These are phyloP conservation scores for Alternaria longipes DNA, from an alignment of 2,329 filamentous ascomycete species.

Conservation along the genomic window DNA sequence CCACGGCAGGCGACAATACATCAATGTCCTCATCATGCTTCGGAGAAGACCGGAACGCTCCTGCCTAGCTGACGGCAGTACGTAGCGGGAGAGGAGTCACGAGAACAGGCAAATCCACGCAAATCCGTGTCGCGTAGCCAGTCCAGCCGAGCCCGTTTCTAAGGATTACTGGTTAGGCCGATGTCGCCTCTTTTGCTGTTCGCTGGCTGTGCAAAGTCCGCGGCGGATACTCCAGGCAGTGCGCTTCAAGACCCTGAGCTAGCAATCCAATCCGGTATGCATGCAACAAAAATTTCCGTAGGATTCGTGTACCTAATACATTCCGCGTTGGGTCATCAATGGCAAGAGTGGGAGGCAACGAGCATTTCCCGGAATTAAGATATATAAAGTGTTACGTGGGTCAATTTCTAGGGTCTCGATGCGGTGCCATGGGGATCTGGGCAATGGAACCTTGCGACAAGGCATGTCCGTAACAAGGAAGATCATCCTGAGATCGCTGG, in stretches of 20 bases:
- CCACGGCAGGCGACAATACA: conserved; percentile 16
- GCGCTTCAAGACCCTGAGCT: conserved; percentile 14
- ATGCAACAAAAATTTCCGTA: conserved; percentile 10
- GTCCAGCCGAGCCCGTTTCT: conserved; percentile 12
- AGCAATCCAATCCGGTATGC: conserved; percentile 22
- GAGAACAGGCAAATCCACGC: conserved; percentile 38
- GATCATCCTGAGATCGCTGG: conserved; percentile 1
- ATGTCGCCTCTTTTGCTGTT: conserved; percentile 43
- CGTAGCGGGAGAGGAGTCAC: conserved; percentile 44
- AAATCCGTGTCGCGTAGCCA: conserved; percentile 31
- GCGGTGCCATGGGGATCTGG: neutral
- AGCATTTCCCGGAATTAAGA: conserved; percentile 19
- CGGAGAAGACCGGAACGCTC: conserved; percentile 42
- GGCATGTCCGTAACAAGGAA: neutral
- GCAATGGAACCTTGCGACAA: neutral
- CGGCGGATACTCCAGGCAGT: conserved; percentile 43
- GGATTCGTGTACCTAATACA: conserved; percentile 31
- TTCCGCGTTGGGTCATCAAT: conserved; percentile 17
- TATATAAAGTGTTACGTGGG: conserved; percentile 1
- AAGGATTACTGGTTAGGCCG: conserved; percentile 35
- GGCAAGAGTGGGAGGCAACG: conserved; percentile 24
- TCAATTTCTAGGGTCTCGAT: conserved; percentile 25
- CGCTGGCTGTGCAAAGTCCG: conserved; percentile 16
- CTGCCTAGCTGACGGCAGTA: conserved; percentile 28
- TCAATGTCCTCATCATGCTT: conserved; percentile 21